Percentiles rank a stretch among this genome's conserved stretches.
phyloP scores from a whole-genome alignment of 1,284 basidiomycete genomes.

The Leccinum pseudoinsigne region DNA sequence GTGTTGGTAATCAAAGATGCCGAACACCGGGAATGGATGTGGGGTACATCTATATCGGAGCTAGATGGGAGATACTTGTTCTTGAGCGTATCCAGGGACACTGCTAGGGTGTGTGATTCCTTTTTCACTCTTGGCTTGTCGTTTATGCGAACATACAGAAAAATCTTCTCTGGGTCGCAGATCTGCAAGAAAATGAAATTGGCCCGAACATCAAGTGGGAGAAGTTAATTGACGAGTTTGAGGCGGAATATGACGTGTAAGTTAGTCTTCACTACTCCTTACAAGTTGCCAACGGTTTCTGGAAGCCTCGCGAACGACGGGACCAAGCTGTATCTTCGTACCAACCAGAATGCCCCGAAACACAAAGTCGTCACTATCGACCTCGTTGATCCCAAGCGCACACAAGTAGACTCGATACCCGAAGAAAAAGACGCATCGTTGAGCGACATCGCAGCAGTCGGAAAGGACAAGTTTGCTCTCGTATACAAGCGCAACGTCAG shows the following conservation, averaged over 20 bases:
- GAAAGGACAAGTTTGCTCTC: slow-evolving; percentile 60
- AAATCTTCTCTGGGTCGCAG: slow-evolving; percentile 74
- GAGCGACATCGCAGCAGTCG: slow-evolving; percentile 51
- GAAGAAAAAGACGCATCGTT: slow-evolving; percentile 70
- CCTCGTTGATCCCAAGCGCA: slow-evolving; percentile 49
- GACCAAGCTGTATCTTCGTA: slow-evolving; percentile 63
- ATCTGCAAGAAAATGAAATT: slow-evolving; percentile 58
- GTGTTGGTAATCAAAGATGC: slow-evolving; percentile 64
- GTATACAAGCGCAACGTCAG: slow-evolving; percentile 76
- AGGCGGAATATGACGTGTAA: slow-evolving; percentile 62
- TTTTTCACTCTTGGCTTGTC: background rate
- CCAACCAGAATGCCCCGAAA: slow-evolving; percentile 66
- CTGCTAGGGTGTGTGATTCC: slow-evolving; percentile 50
- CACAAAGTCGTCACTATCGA: slow-evolving; percentile 72
- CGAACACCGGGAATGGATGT: slow-evolving; percentile 70
- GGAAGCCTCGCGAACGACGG: slow-evolving; percentile 67
- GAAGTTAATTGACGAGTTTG: slow-evolving; percentile 66
- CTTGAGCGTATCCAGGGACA: slow-evolving; percentile 59
- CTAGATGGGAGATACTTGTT: slow-evolving; percentile 65
- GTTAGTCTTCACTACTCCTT: slow-evolving; percentile 24
- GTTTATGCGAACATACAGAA: slow-evolving; percentile 45
- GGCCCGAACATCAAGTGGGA: slow-evolving; percentile 67
- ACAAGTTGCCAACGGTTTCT: background rate
- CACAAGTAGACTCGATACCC: slow-evolving; percentile 65
- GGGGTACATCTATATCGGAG: slow-evolving; percentile 53